phyloP scores from a whole-genome alignment of 441 rosid species.

The Bocquillonia castaneifolia region DNA sequence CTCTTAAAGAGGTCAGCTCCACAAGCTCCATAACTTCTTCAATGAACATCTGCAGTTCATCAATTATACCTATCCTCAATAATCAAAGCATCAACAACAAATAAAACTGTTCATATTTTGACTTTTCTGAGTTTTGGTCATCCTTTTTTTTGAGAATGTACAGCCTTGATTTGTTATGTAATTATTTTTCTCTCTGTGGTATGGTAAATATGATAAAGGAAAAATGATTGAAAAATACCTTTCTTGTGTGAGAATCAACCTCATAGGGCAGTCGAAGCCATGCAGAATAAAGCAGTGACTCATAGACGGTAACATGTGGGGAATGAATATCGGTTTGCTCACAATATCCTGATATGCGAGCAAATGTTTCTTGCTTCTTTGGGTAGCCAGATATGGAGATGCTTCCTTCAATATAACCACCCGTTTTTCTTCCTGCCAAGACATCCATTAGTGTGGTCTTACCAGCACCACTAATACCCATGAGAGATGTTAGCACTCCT shows the following conservation, averaged over 20 bases:
- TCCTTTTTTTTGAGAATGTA: too few species aligned
- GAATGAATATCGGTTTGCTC: conserved; percentile 74
- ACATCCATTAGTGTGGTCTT: conserved; percentile 78
- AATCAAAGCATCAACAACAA: neutral
- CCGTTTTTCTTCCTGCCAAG: conserved; percentile 69
- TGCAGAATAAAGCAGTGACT: conserved; percentile 57
- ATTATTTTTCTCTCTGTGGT: too few species aligned
- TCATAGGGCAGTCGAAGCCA: conserved; percentile 61
- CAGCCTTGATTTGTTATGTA: too few species aligned
- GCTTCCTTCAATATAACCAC: conserved; percentile 51
- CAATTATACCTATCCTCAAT: conserved; percentile 1
- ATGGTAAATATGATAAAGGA: neutral
- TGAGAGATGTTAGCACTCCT: conserved; percentile 62
- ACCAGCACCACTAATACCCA: conserved; percentile 76
- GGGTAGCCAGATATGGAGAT: conserved; percentile 61
- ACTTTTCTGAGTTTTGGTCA: too few species aligned
- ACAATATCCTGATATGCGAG: conserved; percentile 67
- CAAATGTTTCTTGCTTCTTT: conserved; percentile 68
- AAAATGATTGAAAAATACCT: conserved; percentile 29
- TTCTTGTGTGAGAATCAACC: conserved; percentile 42
- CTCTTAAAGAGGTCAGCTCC: conserved; percentile 50
- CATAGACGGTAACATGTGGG: conserved; percentile 65
- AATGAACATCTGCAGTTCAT: conserved; percentile 45
- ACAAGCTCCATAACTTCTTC: conserved; percentile 78
- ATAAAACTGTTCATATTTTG: too few species aligned